Conservation (phyloP, 106 monocot species). For the Phalaenopsis aphrodite region DNA sequence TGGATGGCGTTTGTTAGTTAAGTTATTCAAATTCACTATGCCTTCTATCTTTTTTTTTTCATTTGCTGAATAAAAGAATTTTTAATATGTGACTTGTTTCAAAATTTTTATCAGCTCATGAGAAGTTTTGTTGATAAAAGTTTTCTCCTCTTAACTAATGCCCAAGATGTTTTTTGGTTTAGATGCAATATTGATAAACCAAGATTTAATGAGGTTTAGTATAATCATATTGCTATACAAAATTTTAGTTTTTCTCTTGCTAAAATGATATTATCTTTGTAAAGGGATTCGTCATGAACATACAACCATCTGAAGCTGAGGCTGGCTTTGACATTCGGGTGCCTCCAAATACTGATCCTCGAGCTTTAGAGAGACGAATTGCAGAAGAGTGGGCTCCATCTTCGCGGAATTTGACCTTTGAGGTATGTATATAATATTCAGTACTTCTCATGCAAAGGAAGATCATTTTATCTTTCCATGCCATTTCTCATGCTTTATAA, state of each 20-base stretch:
- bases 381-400: slow-evolving; percentile 95
- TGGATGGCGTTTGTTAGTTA: neutral
- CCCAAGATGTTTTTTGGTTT: neutral
- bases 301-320: slow-evolving; percentile 95
- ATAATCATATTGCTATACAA: neutral
- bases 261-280: neutral
- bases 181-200: neutral
- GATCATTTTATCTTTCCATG: neutral
- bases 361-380: slow-evolving; percentile 67
- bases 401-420: slow-evolving; percentile 83
- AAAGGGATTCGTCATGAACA: slow-evolving; percentile 93
- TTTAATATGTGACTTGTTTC: neutral
- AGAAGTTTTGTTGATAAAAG: slow-evolving; percentile 2
- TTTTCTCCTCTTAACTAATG: neutral
- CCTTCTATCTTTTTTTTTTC: neutral
- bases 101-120: neutral
- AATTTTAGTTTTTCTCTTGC: neutral
- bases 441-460: neutral
- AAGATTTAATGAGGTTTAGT: neutral
- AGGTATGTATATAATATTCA: slow-evolving; percentile 35
- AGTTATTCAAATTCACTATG: neutral
- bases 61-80: neutral
- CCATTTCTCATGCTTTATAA: neutral
- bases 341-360: slow-evolving; percentile 58
- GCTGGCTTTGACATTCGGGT: slow-evolving; percentile 86